These are phyloP conservation scores for Cinnamomum micranthum DNA, from an alignment of 164 flowering plant genomes.

Conservation along the genomic window DNA sequence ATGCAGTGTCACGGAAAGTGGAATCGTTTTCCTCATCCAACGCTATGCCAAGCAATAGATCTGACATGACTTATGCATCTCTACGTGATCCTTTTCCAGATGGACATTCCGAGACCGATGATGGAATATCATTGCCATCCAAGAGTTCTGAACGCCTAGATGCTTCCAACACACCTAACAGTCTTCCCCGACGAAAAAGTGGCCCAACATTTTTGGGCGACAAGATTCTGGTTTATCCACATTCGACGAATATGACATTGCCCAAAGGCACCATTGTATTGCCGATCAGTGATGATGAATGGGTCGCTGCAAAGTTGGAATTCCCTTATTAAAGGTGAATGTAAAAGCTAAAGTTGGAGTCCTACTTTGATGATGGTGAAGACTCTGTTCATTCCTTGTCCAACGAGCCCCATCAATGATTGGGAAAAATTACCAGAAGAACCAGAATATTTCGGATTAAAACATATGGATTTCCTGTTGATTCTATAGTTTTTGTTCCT, in stretches of 20 bases:
- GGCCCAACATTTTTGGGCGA: constrained; percentile 22
- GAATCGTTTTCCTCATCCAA: neutral
- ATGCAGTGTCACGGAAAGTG: neutral
- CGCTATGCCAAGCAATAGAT: neutral
- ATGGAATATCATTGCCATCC: constrained; percentile 6
- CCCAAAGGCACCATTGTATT: constrained; percentile 33
- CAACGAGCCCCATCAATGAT: no score
- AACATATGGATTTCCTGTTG: no score
- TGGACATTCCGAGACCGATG: neutral
- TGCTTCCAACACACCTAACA: neutral
- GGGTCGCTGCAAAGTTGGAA: constrained; percentile 37
- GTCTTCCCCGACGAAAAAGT: neutral
- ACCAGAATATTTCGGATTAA: no score
- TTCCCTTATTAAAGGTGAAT: neutral
- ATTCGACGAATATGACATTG: constrained; percentile 24
- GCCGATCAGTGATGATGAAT: constrained; percentile 40
- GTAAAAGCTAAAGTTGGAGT: neutral
- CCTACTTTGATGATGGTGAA: neutral
- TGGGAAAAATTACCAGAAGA: no score
- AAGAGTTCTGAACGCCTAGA: constrained; percentile 1
- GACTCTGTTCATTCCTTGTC: no score
- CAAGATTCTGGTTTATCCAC: constrained; percentile 38
- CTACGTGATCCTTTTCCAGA: constrained; percentile 16
- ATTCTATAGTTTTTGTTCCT: no score
- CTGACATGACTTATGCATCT: constrained; percentile 9